Base-by-base conservation (phyloP, 106 monocot genomes). In the Dioscorea dumetorum region DNA sequence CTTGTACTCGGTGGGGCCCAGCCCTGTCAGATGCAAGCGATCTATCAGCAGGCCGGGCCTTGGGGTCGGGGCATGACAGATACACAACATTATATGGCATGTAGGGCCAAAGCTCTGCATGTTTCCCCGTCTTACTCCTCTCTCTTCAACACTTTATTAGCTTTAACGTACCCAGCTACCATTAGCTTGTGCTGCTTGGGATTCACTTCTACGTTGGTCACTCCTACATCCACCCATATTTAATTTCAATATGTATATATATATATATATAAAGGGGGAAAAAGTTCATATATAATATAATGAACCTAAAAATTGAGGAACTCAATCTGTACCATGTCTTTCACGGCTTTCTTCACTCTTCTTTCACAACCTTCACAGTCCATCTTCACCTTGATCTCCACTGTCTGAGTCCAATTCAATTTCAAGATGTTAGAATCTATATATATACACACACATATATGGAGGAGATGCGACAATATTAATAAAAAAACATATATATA, bases 281-380 rank as follows among this genome's bases (percentile, higher is more conserved):
- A n/a, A 28, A 28, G 3, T 28, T 28, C 28, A 28, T n/a, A n/a
- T n/a, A 28, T 28, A 28, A 28, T 28, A 1, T 1, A 28, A 28
- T 28, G 3, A 28, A 28, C 28, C 28, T 28, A 28, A 28, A 1
- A 28, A 28, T 28, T 28, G n/a, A n/a, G 28, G 28, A 28, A 28
- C 28, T 28, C 28, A 28, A 28, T 28, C 28, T 28, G 28, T 64
- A 64, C 64, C 66, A 66, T 66, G 49, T 50, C 66, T 50, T 50
- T 10, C 0, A 66, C 50, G 9, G 66, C 5, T 50, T 50, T 66
- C 49, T 15, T 66, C 21, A 66, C 66, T 51, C 50, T 66, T 23
- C 66, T 66, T 22, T 66, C 66, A 50, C 66, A 66, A 17, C 66
- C 66, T 66, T 66, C 66, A 24, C 66, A 66, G 66, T 66, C 66